Conservation (phyloP, 2,329 filamentous ascomycete genomes). For the Cryphonectria parasitica region DNA sequence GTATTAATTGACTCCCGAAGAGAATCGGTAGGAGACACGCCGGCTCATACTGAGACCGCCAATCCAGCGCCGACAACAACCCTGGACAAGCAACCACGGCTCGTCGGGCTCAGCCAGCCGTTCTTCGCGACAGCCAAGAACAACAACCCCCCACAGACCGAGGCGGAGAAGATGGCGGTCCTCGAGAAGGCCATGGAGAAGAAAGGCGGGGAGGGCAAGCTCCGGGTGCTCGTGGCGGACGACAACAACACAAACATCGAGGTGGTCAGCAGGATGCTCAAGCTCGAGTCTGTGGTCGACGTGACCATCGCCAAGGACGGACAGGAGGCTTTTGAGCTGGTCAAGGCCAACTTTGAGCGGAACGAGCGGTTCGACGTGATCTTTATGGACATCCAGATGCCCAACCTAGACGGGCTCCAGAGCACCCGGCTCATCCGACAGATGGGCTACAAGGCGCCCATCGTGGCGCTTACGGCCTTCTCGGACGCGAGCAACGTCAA, state of each 20-base stretch:
- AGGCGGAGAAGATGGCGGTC: slow-evolving; percentile 65
- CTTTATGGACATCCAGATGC: slow-evolving; percentile 97
- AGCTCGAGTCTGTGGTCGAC: slow-evolving; percentile 80
- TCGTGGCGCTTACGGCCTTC: slow-evolving; percentile 89
- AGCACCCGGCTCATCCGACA: slow-evolving; percentile 83
- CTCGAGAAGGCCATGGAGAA: slow-evolving; percentile 67
- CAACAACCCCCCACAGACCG: slow-evolving; percentile 40
- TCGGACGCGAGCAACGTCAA: slow-evolving; percentile 87
- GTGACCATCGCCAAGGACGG: slow-evolving; percentile 86
- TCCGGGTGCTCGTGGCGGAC: slow-evolving; percentile 86
- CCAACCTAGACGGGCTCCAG: slow-evolving; percentile 86
- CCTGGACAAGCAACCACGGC: slow-evolving; percentile 71
- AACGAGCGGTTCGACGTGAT: slow-evolving; percentile 80
- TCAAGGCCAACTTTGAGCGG: slow-evolving; percentile 79
- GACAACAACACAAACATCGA: slow-evolving; percentile 63
- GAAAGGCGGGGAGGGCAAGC: slow-evolving; percentile 63
- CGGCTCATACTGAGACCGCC: slow-evolving; percentile 33
- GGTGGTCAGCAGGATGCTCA: slow-evolving; percentile 65
- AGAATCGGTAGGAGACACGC: slow-evolving; percentile 35
- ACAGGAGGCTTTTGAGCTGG: slow-evolving; percentile 84
- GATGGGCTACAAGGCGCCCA: slow-evolving; percentile 85
- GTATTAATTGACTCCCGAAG: slow-evolving; percentile 42
- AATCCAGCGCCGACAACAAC: slow-evolving; percentile 47
- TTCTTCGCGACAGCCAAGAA: slow-evolving; percentile 66
- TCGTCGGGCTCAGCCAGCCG: slow-evolving; percentile 81